Conservation (phyloP, 805 yeast species). For the Starmerella apicola region DNA sequence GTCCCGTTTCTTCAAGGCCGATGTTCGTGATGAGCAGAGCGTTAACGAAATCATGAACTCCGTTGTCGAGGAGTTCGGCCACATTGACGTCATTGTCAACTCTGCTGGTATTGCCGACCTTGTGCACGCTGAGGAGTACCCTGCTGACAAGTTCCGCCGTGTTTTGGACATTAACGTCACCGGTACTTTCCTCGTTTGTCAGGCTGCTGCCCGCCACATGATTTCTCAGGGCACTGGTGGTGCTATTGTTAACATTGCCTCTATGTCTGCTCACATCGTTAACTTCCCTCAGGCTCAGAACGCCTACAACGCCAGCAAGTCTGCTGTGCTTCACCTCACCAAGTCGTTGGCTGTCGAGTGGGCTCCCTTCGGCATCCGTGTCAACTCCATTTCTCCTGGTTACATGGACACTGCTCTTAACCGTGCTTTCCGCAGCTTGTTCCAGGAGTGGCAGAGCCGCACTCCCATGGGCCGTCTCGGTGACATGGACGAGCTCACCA, state of each 20-base stretch:
- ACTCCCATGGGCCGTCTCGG: slow-evolving; percentile 60
- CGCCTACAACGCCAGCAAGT: slow-evolving; percentile 62
- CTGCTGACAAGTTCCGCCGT: slow-evolving; percentile 49
- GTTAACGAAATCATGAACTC: slow-evolving; percentile 42
- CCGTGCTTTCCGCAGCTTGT: slow-evolving; percentile 41
- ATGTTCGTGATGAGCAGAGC: slow-evolving; percentile 40
- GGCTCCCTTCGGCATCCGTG: slow-evolving; percentile 56
- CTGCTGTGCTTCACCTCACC: slow-evolving; percentile 55
- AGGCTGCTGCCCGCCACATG: slow-evolving; percentile 55
- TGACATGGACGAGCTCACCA: slow-evolving; percentile 57
- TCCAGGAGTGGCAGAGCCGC: slow-evolving; percentile 47
- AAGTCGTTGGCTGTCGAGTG: slow-evolving; percentile 62
- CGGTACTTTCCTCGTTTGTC: slow-evolving; percentile 55
- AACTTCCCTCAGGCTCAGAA: slow-evolving; percentile 63
- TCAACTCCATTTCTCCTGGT: slow-evolving; percentile 57
- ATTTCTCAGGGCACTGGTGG: slow-evolving; percentile 45
- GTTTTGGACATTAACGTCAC: slow-evolving; percentile 53
- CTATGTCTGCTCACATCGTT: slow-evolving; percentile 60
- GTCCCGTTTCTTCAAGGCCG: slow-evolving; percentile 54
- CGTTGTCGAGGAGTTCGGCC: slow-evolving; percentile 42
- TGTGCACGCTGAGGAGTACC: slow-evolving; percentile 58
- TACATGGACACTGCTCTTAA: slow-evolving; percentile 61
- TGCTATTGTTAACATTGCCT: slow-evolving; percentile 50
- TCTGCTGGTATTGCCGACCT: slow-evolving; percentile 59
- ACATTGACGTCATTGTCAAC: slow-evolving; percentile 46